phyloP scores from a whole-genome alignment of 805 yeast species.

The Debaryomyces maramus region DNA sequence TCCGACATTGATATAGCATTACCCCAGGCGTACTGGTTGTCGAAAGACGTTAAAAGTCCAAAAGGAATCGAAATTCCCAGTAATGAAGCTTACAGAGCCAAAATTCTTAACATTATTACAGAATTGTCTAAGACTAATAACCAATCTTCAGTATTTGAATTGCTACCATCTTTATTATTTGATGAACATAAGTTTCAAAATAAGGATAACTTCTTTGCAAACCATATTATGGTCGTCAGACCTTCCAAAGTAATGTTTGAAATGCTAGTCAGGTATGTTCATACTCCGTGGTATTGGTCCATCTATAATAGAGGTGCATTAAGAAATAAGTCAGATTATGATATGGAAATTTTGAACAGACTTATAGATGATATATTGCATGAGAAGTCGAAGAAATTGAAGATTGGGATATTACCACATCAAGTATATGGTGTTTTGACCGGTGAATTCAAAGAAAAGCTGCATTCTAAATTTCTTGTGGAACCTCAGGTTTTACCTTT shows the following conservation, averaged over 20 bases:
- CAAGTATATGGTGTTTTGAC: constrained; percentile 50
- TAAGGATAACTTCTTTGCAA: constrained; percentile 33
- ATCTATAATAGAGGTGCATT: constrained; percentile 18
- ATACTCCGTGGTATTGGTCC: constrained; percentile 32
- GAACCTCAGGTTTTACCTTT: constrained; percentile 46
- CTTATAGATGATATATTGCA: constrained; percentile 27
- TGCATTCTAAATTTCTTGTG: constrained; percentile 42
- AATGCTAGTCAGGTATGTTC: constrained; percentile 19
- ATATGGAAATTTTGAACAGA: constrained; percentile 54
- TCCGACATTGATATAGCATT: constrained; percentile 24
- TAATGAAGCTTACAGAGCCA: constrained; percentile 9
- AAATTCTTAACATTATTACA: constrained; percentile 13
- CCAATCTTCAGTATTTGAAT: constrained; percentile 8
- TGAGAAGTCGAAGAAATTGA: constrained; percentile 8
- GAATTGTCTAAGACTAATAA: constrained; percentile 8
- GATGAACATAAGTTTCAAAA: constrained; percentile 30
- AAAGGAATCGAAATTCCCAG: constrained; percentile 14
- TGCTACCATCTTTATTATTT: constrained; percentile 19
- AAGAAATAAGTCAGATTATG: constrained; percentile 42
- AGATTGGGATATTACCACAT: constrained; percentile 48
- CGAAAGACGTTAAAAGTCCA: constrained; percentile 13
- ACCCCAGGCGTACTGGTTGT: constrained; percentile 40
- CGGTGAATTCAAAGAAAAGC: constrained; percentile 43
- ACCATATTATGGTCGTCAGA: constrained; percentile 59
- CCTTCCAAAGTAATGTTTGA: constrained; percentile 40